Base-by-base conservation (phyloP, 768 basidiomycete genomes). In the Tremella mesenterica region DNA sequence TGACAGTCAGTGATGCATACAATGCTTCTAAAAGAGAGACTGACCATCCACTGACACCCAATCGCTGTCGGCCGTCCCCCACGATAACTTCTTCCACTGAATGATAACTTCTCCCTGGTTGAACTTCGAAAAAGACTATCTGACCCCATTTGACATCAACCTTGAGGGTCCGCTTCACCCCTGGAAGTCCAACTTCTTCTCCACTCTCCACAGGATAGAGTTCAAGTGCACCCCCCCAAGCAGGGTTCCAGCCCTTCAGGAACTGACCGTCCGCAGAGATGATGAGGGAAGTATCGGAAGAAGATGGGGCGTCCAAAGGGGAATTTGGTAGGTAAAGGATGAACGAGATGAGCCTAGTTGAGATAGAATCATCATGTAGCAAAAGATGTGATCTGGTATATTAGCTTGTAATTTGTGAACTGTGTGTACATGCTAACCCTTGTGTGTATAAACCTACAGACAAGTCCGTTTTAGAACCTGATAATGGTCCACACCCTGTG, bases 301-400 rank as follows among this genome's bases (percentile, higher is more conserved):
- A 85, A 79, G 54, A 18, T 4, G 65, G 61, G 1, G 65, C 61
- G 52, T 56, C 44, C 2, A 59, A 39, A 20, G 70, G 70, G 12
- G 70, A 71, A 57, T 70, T 69, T 30, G 92, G 92, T 80, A 96
- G 86, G 76, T 97, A 97, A 45, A 96, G 83, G 75, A 97, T 93
- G 77, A 93, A 97, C 1, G 88, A 92, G 49, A 96, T 86, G 36
- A 89, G 82, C 23, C 93, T 85, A 7, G 89, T 81, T 56, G 90
- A 90, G 68, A 96, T 96, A 23, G 93, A 92, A 72, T 97, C 93
- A 82, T 97, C 93, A 77, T 97, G 93, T 73, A 93, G 88, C 65
- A 97, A 83, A 9, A 97, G 81, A 74, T 97, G 73, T 16, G 73
- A 75, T 26, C 69, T 70, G 44, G 2, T 14, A 5, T 8, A 23